phyloP scores from a whole-genome alignment of 2,329 filamentous ascomycete species.

The Fusarium palustre region DNA sequence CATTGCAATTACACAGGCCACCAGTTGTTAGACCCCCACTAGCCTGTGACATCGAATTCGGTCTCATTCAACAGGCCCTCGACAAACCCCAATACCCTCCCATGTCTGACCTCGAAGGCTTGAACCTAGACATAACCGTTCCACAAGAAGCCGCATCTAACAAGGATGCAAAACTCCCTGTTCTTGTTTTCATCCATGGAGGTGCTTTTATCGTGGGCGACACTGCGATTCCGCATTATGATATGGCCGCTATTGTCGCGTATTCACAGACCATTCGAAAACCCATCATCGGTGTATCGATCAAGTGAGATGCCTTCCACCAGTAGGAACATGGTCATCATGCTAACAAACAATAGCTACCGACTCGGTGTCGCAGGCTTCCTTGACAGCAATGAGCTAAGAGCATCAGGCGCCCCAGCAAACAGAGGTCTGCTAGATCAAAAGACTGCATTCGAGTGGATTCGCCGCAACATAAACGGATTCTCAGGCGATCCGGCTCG shows the following conservation, averaged over 20 bases:
- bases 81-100: background rate
- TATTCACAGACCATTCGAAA: background rate
- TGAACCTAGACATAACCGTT: background rate
- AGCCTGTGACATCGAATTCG: constrained; percentile 4
- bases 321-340: too few species aligned
- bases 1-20: background rate
- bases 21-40: background rate
- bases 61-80: background rate
- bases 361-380: constrained; percentile 2
- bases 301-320: background rate
- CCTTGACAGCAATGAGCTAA: background rate
- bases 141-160: accelerated
- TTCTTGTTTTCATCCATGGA: constrained; percentile 3
- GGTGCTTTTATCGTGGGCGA: background rate
- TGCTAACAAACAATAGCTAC: background rate
- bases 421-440: constrained; percentile 3
- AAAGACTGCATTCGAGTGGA: background rate
- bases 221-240: background rate
- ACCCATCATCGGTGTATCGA: background rate
- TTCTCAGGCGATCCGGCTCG: background rate
- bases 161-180: background rate
- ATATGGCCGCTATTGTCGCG: background rate
- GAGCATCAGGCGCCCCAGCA: background rate
- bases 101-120: background rate
- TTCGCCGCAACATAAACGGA: background rate